A percentile compares a stretch with the other conserved stretches of the same genome.
Evolutionary conservation across 1,284 basidiomycete species (phyloP).

Genomic region (Hemileia vastatrix): DNA sequence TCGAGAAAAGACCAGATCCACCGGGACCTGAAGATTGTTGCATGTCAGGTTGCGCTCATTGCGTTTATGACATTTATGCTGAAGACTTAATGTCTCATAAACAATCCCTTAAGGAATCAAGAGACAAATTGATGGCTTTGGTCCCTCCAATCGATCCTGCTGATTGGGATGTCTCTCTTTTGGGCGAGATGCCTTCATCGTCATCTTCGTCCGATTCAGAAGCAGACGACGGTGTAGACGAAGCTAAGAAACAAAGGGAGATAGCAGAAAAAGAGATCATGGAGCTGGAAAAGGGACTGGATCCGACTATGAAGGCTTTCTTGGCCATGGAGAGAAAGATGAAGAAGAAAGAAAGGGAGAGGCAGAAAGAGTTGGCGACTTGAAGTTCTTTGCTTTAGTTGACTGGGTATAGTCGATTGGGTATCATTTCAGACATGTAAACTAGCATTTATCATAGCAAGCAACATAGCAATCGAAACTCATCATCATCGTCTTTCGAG

Average conservation of each 20-base stretch:
- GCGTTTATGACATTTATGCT: slow-evolving; percentile 42
- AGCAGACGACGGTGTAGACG: not conserved
- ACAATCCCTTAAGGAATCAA: not conserved
- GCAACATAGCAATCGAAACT: too few species aligned
- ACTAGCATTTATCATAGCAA: too few species aligned
- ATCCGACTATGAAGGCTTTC: slow-evolving; percentile 39
- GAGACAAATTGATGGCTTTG: not conserved
- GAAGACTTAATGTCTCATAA: slow-evolving; percentile 30
- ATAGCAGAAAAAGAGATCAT: slow-evolving; percentile 29
- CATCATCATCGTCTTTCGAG: too few species aligned
- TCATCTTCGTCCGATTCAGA: not conserved
- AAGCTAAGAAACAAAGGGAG: slow-evolving; percentile 21
- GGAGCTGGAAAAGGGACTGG: slow-evolving; percentile 25
- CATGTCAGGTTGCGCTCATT: slow-evolving; percentile 40
- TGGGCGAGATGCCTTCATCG: slow-evolving; percentile 4
- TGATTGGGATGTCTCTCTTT: not conserved
- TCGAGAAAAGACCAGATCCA: slow-evolving; percentile 27
- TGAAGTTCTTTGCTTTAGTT: too few species aligned
- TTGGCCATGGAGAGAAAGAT: slow-evolving; percentile 38
- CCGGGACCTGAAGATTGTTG: slow-evolving; percentile 41
- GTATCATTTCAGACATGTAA: too few species aligned
- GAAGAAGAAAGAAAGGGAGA: slow-evolving; percentile 27
- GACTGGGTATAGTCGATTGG: too few species aligned
- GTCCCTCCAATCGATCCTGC: slow-evolving; percentile 14
- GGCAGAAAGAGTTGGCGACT: not conserved